Base-by-base conservation (phyloP, 495 filamentous ascomycete species). In the Tuber microsphaerosporum region DNA sequence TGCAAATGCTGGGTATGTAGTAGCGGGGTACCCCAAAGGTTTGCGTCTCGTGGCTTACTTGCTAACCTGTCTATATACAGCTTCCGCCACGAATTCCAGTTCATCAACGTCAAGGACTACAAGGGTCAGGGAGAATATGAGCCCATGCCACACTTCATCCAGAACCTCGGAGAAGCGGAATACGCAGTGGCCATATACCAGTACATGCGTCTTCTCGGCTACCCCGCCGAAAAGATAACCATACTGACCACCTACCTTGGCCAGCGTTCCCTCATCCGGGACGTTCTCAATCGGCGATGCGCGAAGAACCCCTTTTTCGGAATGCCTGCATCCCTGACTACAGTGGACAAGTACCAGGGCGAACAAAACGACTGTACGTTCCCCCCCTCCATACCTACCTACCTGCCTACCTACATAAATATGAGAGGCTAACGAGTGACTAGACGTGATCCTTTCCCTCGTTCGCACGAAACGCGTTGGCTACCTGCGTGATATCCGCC, bases 301-400 rank as follows among this genome's bases (percentile, higher is more conserved):
- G 88, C 88, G 16, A 92, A 89, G 81, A 96, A 92, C 77, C 84
- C 89, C 3, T 84, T 99, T 42, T 99, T 99, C 85, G 94, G 96
- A 17, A 85, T 97, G 85, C 95, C 95, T 56, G 91, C 91, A 83
- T 90, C 92, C 70, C 93, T 99, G 41, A 92, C 92, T 1, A 98
- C 96, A 26, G 96, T 99, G 73, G 95, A 99, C 84, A 97, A 96
- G 84, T 99, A 97, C 80, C 95, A 99, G 86, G 95, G 95, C 78
- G 96, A 98, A 87, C 95, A 99, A 85, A 99, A 98, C 84, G 95
- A 97, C 81, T 98, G 93, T 96, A 85, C 89, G 92, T 88, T 74
- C 48, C 69, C 39, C 39, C 26, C 26, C 34, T 46, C 34, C 48
- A 48, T 19, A 48, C 75, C 73, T 41, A 20, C 26, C n/a, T 31